Evolutionary conservation across 805 yeast genomes (phyloP).

Genomic region (Torulaspora indica): DNA sequence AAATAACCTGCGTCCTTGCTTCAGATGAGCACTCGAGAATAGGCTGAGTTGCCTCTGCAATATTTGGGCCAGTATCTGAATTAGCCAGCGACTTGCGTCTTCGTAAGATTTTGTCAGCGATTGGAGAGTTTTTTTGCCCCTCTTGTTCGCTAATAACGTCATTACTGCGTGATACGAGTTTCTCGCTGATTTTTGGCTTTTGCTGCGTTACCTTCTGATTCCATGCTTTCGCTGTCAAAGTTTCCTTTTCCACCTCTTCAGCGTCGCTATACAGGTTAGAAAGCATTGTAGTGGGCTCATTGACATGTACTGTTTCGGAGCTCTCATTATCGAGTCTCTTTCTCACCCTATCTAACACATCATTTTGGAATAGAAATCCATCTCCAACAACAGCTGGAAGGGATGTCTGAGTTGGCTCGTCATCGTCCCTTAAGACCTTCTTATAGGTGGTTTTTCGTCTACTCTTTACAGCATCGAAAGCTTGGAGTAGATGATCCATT

Average conservation of each 20-base stretch:
- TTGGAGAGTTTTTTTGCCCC: too few relatives aligned
- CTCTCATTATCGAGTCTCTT: constrained; percentile 21
- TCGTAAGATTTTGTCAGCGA: too few relatives aligned
- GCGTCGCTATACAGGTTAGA: constrained; percentile 27
- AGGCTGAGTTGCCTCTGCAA: background rate
- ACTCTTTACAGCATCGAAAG: constrained; percentile 11
- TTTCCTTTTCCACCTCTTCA: constrained; percentile 13
- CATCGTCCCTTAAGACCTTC: constrained; percentile 18
- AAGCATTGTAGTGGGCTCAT: constrained; percentile 15
- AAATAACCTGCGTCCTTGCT: background rate
- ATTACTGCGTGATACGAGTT: background rate
- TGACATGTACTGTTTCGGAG: background rate
- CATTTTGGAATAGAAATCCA: constrained; percentile 27
- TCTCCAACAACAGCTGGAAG: constrained; percentile 14
- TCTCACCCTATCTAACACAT: constrained; percentile 21
- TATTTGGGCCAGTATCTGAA: background rate
- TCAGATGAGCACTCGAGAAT: background rate
- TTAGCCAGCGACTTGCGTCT: background rate
- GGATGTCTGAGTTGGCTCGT: constrained; percentile 5
- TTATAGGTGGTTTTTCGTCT: constrained; percentile 25
- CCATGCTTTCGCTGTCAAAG: background rate
- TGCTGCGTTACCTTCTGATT: background rate
- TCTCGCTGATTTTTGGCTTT: background rate
- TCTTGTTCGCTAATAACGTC: background rate
- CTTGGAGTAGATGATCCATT: constrained; percentile 29